phyloP scores from a whole-genome alignment of 179 eudicot species.

The Actinidia chinensis region DNA sequence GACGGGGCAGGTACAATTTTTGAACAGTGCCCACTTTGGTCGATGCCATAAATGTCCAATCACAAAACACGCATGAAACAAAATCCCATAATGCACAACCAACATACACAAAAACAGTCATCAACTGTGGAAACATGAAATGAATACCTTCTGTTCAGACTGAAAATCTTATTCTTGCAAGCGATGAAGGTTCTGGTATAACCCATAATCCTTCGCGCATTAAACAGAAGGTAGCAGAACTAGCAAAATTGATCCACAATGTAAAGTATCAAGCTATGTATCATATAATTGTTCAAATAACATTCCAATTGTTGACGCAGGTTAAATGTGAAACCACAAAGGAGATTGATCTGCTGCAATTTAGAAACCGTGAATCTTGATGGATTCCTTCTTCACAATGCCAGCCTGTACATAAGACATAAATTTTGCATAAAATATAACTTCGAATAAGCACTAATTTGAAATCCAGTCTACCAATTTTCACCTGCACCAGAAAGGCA shows the following conservation, averaged over 20 bases:
- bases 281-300: neutral
- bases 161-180: neutral
- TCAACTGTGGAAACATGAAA: too few relatives aligned
- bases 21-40: too few relatives aligned
- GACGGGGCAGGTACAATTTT: too few relatives aligned
- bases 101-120: too few relatives aligned
- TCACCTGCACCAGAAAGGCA: conserved; percentile 36
- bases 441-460: neutral
- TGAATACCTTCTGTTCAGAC: neutral
- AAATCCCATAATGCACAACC: too few relatives aligned
- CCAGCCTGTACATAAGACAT: conserved; percentile 25
- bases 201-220: too few relatives aligned
- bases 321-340: neutral
- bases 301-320: neutral
- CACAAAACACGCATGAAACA: too few relatives aligned
- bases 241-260: neutral
- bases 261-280: neutral
- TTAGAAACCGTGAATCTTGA: conserved; percentile 43
- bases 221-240: conserved; percentile 1
- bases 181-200: neutral
- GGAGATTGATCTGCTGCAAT: conserved; percentile 4
- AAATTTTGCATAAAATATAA: neutral
- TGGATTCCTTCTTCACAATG: conserved; percentile 41
- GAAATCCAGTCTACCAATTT: neutral
- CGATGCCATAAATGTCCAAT: too few relatives aligned